Conservation (phyloP, 805 yeast species). For the Blastobotrys peoriensis region DNA sequence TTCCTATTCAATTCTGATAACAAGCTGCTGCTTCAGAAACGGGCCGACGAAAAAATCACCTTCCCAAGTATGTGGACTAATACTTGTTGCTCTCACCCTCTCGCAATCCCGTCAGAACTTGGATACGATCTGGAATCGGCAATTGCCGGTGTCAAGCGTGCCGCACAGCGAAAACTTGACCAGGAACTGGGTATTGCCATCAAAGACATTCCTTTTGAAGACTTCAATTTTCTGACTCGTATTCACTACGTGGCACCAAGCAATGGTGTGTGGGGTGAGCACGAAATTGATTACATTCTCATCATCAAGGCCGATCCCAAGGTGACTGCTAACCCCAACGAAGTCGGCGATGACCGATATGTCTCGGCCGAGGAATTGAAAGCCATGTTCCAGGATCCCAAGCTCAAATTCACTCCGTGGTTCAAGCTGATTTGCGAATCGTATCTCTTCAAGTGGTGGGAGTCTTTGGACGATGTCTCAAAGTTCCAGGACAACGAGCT, state of each 20-base stretch:
- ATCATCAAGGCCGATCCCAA: conserved; percentile 56
- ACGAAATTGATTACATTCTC: conserved; percentile 91
- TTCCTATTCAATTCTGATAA: conserved; percentile 77
- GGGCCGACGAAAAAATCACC: conserved; percentile 95
- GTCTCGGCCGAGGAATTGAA: conserved; percentile 64
- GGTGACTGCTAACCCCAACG: conserved; percentile 61
- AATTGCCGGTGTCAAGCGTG: conserved; percentile 71
- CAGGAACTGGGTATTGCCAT: conserved; percentile 86
- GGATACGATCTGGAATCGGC: conserved; percentile 59
- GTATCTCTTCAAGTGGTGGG: conserved; percentile 94
- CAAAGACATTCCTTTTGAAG: conserved; percentile 51
- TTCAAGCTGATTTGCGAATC: conserved; percentile 91
- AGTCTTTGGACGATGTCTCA: conserved; percentile 51
- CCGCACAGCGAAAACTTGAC: conserved; percentile 86
- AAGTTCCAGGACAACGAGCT: conserved; percentile 37
- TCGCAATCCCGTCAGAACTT: conserved; percentile 74
- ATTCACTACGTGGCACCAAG: conserved; percentile 87
- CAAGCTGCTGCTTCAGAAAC: conserved; percentile 80
- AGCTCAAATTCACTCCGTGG: conserved; percentile 93
- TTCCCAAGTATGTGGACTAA: conserved; percentile 98
- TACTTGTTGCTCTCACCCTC: conserved; percentile 97
- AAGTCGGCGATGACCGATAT: conserved; percentile 74
- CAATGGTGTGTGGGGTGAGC: conserved; percentile 91
- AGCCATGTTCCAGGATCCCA: conserved; percentile 64
- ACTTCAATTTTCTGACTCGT: conserved; percentile 80